A percentile compares a stretch with the other conserved stretches of the same genome.
Evolutionary conservation across 192 early-diverging fungal species (phyloP).

Genomic region (Backusella australiensis): DNA sequence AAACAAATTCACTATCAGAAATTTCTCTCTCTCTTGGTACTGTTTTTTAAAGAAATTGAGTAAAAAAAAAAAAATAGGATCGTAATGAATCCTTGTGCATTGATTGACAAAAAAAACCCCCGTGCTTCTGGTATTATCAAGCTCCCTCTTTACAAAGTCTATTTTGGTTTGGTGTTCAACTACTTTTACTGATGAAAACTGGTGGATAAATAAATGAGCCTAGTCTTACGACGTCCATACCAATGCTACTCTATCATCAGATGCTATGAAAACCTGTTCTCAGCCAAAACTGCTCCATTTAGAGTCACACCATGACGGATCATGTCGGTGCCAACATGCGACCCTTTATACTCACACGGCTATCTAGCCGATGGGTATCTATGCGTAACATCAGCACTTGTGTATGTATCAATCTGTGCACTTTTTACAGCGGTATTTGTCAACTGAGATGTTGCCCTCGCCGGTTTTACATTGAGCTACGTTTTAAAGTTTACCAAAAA

Average conservation of each 20-base stretch:
- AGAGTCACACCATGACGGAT: too few relatives aligned
- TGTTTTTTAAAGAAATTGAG: too few relatives aligned
- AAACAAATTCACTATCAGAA: too few relatives aligned
- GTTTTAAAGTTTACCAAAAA: slow-evolving; percentile 71
- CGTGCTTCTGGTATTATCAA: slow-evolving; percentile 78
- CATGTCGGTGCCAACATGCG: slow-evolving; percentile 21
- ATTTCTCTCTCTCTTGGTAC: too few relatives aligned
- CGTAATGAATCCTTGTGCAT: too few relatives aligned
- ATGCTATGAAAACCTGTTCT: too few relatives aligned
- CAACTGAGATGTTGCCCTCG: slow-evolving; percentile 59
- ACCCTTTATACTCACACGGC: slow-evolving; percentile 78
- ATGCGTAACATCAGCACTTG: too few relatives aligned
- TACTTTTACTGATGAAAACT: slow-evolving; percentile 55
- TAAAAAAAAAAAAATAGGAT: slow-evolving; percentile 18
- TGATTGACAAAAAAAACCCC: slow-evolving; percentile 41
- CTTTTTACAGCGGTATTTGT: too few relatives aligned
- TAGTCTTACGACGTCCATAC: slow-evolving; percentile 11
- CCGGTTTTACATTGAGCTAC: slow-evolving; percentile 82
- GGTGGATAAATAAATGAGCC: slow-evolving; percentile 66
- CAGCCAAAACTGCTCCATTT: not conserved
- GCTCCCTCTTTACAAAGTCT: slow-evolving; percentile 70
- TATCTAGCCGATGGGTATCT: slow-evolving; percentile 80
- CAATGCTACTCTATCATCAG: not conserved
- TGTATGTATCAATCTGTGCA: too few relatives aligned
- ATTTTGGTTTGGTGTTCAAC: slow-evolving; percentile 62